These are phyloP conservation scores for Dipodascus geniculatus DNA, from an alignment of 805 yeast species.

Conservation along the genomic window DNA sequence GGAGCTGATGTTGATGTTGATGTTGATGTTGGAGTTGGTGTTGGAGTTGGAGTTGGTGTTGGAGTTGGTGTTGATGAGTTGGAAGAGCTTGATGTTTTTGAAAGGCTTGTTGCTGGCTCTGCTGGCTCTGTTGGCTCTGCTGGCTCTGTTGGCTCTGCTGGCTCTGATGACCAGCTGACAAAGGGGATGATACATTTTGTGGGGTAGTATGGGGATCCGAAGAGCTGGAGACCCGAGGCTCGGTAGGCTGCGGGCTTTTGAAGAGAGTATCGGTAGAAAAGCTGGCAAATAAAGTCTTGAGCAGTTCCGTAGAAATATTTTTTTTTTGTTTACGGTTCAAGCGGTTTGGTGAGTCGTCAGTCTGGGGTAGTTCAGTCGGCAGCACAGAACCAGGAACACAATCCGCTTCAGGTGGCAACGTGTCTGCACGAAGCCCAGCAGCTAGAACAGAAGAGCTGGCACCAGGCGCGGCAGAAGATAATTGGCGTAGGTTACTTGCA, in stretches of 20 bases:
- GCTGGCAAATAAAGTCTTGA: neutral
- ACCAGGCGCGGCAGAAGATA: neutral
- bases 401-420: neutral
- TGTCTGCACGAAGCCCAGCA: no score
- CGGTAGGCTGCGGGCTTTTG: neutral
- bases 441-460: neutral
- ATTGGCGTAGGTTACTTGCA: neutral
- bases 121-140: neutral
- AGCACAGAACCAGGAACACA: no score
- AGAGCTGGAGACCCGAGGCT: neutral
- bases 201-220: neutral
- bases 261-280: neutral
- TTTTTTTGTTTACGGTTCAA: neutral
- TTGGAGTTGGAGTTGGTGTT: no score
- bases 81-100: neutral
- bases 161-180: neutral
- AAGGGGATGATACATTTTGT: neutral
- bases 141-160: neutral
- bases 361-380: no score
- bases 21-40: no score
- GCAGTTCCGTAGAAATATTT: neutral
- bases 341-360: no score
- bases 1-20: no score
- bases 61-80: no score
- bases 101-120: neutral